phyloP scores from a whole-genome alignment of 371 early-diverging fungal genomes.

The Mortierella sp. region DNA sequence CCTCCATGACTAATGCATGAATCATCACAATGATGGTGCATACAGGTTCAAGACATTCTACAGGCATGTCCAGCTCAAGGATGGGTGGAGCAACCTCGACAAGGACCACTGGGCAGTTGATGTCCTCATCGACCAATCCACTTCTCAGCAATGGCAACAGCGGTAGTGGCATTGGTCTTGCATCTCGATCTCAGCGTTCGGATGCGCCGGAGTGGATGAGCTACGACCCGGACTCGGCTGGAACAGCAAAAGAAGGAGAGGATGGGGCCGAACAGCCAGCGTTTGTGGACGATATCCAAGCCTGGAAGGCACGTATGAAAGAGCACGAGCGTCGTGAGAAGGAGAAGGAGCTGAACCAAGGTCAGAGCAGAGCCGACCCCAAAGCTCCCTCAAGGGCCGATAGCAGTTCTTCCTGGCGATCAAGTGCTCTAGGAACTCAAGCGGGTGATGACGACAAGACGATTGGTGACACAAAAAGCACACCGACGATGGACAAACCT shows the following conservation, averaged over 20 bases:
- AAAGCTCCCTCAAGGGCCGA: slow-evolving; percentile 54
- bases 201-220: slow-evolving; percentile 78
- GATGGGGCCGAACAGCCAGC: slow-evolving; percentile 47
- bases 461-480: background rate
- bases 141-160: slow-evolving; percentile 7
- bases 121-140: slow-evolving; percentile 15
- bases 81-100: slow-evolving; percentile 3
- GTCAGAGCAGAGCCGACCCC: slow-evolving; percentile 35
- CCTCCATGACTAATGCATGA: background rate
- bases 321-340: slow-evolving; percentile 65
- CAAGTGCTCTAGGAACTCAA: slow-evolving; percentile 12
- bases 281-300: slow-evolving; percentile 70
- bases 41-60: slow-evolving; percentile 26
- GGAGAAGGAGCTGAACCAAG: slow-evolving; percentile 38
- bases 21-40: background rate
- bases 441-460: slow-evolving; percentile 21
- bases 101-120: slow-evolving; percentile 20
- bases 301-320: slow-evolving; percentile 76
- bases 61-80: slow-evolving; percentile 22
- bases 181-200: slow-evolving; percentile 34
- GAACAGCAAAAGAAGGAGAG: slow-evolving; percentile 46
- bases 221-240: slow-evolving; percentile 67
- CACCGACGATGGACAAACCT: slow-evolving; percentile 19
- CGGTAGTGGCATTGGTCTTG: slow-evolving; percentile 11
- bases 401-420: slow-evolving; percentile 58